Evolutionary conservation across 495 filamentous ascomycete species (phyloP), one percentile per base, ranked within the genome.

Genomic region (Sabuloglossum arenarium): DNA sequence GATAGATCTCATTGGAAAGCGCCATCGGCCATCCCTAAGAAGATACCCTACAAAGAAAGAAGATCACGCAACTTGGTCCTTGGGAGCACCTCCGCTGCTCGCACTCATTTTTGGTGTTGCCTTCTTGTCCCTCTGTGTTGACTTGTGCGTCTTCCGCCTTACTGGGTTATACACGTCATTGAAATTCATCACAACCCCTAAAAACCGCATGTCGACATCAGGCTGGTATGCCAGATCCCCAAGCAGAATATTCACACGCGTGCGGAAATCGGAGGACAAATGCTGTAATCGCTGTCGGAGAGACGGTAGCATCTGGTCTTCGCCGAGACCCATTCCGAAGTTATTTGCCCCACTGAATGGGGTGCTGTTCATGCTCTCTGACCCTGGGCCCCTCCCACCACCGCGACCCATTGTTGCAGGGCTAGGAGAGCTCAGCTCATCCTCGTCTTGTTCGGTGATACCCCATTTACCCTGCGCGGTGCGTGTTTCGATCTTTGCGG

Each of bases 121-220:
- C 60, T 43, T 71, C 16, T 51, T 51, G 28, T 51, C 47, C 11
- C 47, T 27, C 11, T 51, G 47, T 14, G 14, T 23, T 30, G 47
- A 51, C 28, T 51, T 51, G 28, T 51, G 47, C 5, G 25, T 66
- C 66, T 80, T 75, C 67, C 79, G 72, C 57, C 79, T 75, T 46
- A 78, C 75, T 3, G 85, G 83, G 66, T 83, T 74, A 68, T 96
- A 96, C 8, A 94, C 86, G 67, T 96, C 89, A 67, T 99, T 99
- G 65, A 99, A 99, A 65, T 96, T 99, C 87, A 99, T 94, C 23
- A 90, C 85, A 50, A 95, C 86, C 10, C 84, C 93, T 58, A 99
- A 71, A 70, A 96, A 94, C 43, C 89, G 77, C 84, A 99, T 88
- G 61, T 97, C 91, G 58, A 85, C 80, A 66, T 98, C 93, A 12